Base-by-base conservation (phyloP, 2,329 filamentous ascomycete genomes). In the Fusarium metavorans region DNA sequence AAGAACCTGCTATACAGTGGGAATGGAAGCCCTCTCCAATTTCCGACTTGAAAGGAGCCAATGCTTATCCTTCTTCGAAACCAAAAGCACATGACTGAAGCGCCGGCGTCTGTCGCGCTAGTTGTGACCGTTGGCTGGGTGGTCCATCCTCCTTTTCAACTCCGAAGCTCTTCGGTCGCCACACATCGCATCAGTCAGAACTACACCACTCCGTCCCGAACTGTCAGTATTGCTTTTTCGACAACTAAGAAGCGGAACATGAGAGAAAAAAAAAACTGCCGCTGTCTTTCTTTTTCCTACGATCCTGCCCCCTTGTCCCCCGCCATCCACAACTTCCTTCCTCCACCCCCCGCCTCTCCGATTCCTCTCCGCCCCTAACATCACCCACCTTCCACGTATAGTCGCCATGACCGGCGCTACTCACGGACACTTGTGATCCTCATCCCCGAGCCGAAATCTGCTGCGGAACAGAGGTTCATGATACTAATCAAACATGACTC, bases 61-160 rank as follows among this genome's bases (percentile, higher is more conserved):
- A 50, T 27, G 25, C 45, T 50, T 18, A n/a, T 27, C 50, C 50
- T 34, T 54, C 50, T 30, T 54, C 45, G 27, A n/a, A 35, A 13
- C 18, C 25, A 18, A 30, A 43, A 64, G 45, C 67, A 74, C 71
- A 74, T 71, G 64, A 66, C 41, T 30, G 48, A 74, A 75, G 64
- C 70, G 73, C 64, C 70, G 45, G 72, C 65, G 66, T 68, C 70
- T 76, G 70, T 68, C 67, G 61, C 74, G 72, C 74, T 75, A 74
- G 59, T 43, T 9, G 35, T 43, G 37, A 27, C 63, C 39, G 27
- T 60, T 54, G 43, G 34, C n/a, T 39, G 8, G 45, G 16, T 25
- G 25, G 23, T 27, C 8, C 45, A 25, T 48, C 48, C 48, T 57
- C 59, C 23, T 68, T 61, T 35, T 57, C 32, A 20, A 39, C n/a